Evolutionary conservation across 1,284 basidiomycete species (phyloP).

Genomic region (Microbotryomycetes sp.): DNA sequence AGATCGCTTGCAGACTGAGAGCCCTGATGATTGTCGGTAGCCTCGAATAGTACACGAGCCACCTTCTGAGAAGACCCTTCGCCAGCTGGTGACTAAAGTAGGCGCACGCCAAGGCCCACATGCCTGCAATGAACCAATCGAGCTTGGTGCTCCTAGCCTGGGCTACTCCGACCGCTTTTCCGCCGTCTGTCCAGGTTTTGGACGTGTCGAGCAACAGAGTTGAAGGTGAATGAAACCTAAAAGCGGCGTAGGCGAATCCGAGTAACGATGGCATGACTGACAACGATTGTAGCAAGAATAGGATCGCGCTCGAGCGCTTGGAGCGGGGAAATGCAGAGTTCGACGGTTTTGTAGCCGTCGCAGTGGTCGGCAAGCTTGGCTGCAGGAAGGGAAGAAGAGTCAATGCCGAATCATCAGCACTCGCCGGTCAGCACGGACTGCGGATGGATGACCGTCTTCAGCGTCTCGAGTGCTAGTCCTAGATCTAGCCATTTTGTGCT

Average conservation of each 20-base stretch:
- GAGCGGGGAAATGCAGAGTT: background rate
- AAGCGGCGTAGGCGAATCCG: constrained; percentile 28
- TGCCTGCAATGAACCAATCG: constrained; percentile 33
- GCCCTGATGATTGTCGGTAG: constrained; percentile 33
- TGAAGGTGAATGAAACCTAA: constrained; percentile 20
- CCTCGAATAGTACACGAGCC: constrained; percentile 34
- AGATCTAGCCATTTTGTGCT: background rate
- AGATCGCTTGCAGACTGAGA: constrained; percentile 34
- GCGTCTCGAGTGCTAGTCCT: background rate
- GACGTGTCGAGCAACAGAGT: constrained; percentile 8
- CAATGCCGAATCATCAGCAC: background rate
- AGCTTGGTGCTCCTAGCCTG: constrained; percentile 23
- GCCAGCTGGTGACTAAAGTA: constrained; percentile 34
- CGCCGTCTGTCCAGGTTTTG: constrained; percentile 6
- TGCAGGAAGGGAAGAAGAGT: background rate
- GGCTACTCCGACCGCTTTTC: constrained; percentile 6
- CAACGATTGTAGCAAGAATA: constrained; percentile 24
- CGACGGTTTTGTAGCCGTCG: background rate
- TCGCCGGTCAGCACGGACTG: background rate
- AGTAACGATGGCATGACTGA: constrained; percentile 27
- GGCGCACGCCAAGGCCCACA: constrained; percentile 34
- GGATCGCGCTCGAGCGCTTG: background rate
- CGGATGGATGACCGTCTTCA: background rate
- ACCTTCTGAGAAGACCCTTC: constrained; percentile 29
- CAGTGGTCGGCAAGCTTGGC: background rate